A percentile compares a stretch with the other conserved stretches of the same genome.
Conservation (phyloP, 257 asterid genomes). For the Rubia yunnanensis region DNA sequence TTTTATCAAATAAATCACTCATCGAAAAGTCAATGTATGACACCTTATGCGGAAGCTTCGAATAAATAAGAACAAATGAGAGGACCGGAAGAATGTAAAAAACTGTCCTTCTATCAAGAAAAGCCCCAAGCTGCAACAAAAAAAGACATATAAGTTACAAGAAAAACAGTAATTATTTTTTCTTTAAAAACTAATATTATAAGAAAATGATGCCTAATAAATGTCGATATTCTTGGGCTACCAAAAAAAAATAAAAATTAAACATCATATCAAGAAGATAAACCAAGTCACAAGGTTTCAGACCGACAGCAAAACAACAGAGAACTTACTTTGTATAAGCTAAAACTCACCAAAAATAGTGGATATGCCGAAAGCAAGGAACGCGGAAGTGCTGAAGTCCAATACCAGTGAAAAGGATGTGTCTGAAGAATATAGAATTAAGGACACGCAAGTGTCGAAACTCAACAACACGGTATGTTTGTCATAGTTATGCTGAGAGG, state of each 20-base stretch:
- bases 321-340: neutral
- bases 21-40: slow-evolving; percentile 4
- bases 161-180: neutral
- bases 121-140: slow-evolving; percentile 69
- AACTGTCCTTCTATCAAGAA: slow-evolving; percentile 66
- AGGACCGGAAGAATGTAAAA: slow-evolving; percentile 59
- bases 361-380: slow-evolving; percentile 86
- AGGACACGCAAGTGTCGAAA: slow-evolving; percentile 20
- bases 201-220: neutral
- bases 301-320: neutral
- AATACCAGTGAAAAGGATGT: slow-evolving; percentile 90
- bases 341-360: slow-evolving; percentile 68
- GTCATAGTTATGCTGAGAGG: neutral
- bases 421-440: slow-evolving; percentile 42
- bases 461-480: neutral
- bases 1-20: slow-evolving; percentile 13
- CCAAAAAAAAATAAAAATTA: neutral
- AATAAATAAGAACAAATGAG: slow-evolving; percentile 71
- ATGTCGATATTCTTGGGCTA: neutral
- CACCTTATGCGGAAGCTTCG: slow-evolving; percentile 99
- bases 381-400: slow-evolving; percentile 98
- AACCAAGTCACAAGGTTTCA: neutral
- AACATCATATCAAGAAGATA: neutral
- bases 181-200: neutral
- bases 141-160: slow-evolving; percentile 20